A percentile compares a stretch with the other conserved stretches of the same genome.
Evolutionary conservation across 2,329 filamentous ascomycete genomes (phyloP).

Genomic region (Scorias spongiosa): DNA sequence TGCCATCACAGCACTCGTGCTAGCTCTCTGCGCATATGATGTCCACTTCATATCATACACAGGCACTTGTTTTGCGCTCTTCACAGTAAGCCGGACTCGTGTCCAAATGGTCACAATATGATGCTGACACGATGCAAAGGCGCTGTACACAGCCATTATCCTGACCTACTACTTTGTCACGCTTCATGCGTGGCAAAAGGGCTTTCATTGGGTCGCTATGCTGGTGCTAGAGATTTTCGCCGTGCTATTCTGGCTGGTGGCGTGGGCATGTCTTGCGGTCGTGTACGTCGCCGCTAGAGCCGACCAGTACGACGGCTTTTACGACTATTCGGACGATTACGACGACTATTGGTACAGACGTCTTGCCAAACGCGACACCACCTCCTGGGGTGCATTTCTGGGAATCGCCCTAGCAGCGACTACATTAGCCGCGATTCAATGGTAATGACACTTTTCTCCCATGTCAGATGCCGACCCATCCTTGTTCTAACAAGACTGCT

Average conservation of each 20-base stretch:
- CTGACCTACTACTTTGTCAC: constrained; percentile 5
- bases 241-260: constrained; percentile 4
- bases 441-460: not conserved
- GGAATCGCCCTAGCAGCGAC: not conserved
- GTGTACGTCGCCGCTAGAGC: not conserved
- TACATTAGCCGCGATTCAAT: not conserved
- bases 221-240: constrained; percentile 3
- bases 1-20: not conserved
- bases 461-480: no score
- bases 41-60: not conserved
- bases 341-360: not conserved
- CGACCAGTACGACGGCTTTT: not conserved
- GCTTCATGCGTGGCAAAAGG: not conserved
- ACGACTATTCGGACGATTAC: not conserved
- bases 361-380: not conserved
- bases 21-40: not conserved
- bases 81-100: not conserved
- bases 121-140: not conserved
- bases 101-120: not conserved
- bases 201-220: constrained; percentile 4
- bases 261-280: not conserved
- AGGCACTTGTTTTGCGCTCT: not conserved
- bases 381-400: not conserved
- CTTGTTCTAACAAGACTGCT: no score
- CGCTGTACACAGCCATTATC: constrained; percentile 2